A percentile compares a stretch with the other conserved stretches of the same genome.
Conservation (phyloP, 495 filamentous ascomycete genomes). For the Aspergillus sparsus region DNA sequence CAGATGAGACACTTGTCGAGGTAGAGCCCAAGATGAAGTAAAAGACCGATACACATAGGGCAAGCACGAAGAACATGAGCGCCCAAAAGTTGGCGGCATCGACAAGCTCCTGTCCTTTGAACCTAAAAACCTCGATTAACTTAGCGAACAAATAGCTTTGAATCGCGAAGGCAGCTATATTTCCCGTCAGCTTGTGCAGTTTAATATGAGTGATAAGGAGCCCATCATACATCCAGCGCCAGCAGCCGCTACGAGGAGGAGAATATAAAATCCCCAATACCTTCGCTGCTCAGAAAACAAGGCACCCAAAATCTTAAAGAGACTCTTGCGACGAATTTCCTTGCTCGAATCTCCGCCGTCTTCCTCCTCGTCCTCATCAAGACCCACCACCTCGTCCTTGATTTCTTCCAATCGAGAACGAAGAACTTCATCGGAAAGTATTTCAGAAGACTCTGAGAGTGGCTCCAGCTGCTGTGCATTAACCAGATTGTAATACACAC, state of each 20-base stretch:
- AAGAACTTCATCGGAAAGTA: not conserved
- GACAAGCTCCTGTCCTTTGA: slow-evolving; percentile 31
- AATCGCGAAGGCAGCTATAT: slow-evolving; percentile 47
- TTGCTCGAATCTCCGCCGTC: slow-evolving; percentile 30
- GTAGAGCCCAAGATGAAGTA: slow-evolving; percentile 56
- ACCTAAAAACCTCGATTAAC: slow-evolving; percentile 38
- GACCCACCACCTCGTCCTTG: not conserved
- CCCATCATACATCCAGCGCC: slow-evolving; percentile 51
- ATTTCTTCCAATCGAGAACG: not conserved
- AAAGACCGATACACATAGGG: slow-evolving; percentile 48
- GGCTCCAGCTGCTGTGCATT: slow-evolving; percentile 30
- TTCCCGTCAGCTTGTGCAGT: not conserved
- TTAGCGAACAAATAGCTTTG: slow-evolving; percentile 42
- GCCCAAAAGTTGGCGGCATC: slow-evolving; percentile 60
- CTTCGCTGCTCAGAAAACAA: slow-evolving; percentile 51
- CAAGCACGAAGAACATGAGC: slow-evolving; percentile 64
- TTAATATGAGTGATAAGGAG: slow-evolving; percentile 24
- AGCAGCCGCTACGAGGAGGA: slow-evolving; percentile 48
- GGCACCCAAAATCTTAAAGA: slow-evolving; percentile 45
- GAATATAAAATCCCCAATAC: slow-evolving; percentile 48
- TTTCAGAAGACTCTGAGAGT: not conserved
- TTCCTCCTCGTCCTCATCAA: slow-evolving; percentile 43
- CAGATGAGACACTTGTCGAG: slow-evolving; percentile 27
- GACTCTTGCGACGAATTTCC: slow-evolving; percentile 31
- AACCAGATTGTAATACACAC: slow-evolving; percentile 49